phyloP scores from a whole-genome alignment of 2,329 filamentous ascomycete species.

The Aspergillus candidus region DNA sequence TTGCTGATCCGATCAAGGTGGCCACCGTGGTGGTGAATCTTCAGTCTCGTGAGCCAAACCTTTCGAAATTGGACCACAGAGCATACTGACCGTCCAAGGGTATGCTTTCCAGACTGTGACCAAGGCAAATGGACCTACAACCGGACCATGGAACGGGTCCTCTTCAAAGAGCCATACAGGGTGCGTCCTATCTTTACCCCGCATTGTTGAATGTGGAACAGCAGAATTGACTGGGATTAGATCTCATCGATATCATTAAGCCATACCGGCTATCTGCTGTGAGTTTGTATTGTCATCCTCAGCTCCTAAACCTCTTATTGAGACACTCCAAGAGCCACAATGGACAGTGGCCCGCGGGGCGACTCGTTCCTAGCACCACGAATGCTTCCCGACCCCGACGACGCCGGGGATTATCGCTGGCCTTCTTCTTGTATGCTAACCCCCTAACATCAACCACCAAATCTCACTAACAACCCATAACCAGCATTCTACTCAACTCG shows the following conservation, averaged over 20 bases:
- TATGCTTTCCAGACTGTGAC: slow-evolving; percentile 29
- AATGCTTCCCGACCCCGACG: slow-evolving; percentile 27
- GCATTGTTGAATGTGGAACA: too few relatives aligned
- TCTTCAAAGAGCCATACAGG: slow-evolving; percentile 28
- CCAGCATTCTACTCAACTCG: slow-evolving; percentile 23
- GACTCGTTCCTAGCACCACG: slow-evolving; percentile 28
- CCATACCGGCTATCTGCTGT: slow-evolving; percentile 31
- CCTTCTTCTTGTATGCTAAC: slow-evolving; percentile 22
- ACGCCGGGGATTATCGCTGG: slow-evolving; percentile 29
- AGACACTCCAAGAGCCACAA: slow-evolving; percentile 28
- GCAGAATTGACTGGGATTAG: slow-evolving; percentile 11
- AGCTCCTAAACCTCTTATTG: slow-evolving; percentile 5
- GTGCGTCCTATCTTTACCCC: slow-evolving; percentile 14
- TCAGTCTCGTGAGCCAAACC: slow-evolving; percentile 27
- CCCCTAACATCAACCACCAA: neutral
- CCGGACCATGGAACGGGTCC: slow-evolving; percentile 27
- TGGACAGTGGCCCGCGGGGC: slow-evolving; percentile 31
- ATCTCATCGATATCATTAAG: slow-evolving; percentile 33
- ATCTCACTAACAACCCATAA: neutral
- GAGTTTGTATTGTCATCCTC: slow-evolving; percentile 7
- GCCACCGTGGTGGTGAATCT: slow-evolving; percentile 23
- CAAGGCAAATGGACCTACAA: slow-evolving; percentile 29
- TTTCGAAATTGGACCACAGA: neutral
- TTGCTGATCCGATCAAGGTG: slow-evolving; percentile 13
- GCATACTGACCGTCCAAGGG: slow-evolving; percentile 14